Base-by-base conservation (phyloP, 306 rosid species). In the Ammopiptanthus mongolicus region DNA sequence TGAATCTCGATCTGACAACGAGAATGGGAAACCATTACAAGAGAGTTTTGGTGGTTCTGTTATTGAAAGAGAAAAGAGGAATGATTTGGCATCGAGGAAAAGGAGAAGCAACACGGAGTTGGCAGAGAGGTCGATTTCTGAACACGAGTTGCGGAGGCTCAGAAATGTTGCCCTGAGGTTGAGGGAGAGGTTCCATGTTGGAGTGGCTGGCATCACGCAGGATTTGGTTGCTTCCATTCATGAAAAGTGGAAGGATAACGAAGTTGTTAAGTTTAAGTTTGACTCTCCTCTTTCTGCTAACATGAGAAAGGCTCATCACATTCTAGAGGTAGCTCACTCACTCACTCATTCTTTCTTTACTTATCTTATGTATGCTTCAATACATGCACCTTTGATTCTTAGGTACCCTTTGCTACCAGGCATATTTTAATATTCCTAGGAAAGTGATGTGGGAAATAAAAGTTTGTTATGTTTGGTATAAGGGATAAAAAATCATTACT, bases 241-340 rank as follows among this genome's bases (percentile, higher is more conserved):
- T 79, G 80, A 86, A 44, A 94, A 86, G 73, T 91, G 97, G 98
- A 84, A 68, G 78, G 33, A 42, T 44, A 87, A 83, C 75, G 98
- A 94, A 83, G 96, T 91, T 25, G 97, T 90, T 69, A 94, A 94
- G 86, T 82, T 91, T 76, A 91, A 86, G 82, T 94, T 94, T 79
- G 90, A 82, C 64, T 81, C 85, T 63, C 98, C 97, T 61, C 89
- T 88, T 37, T 79, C 90, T 1, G 61, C 81, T 52, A 86, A 94
- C 92, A 91, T 94, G 98, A 89, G 28, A 84, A 84, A 89, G 81
- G 87, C 96, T 52, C 96, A 87, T 68, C 84, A 86, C 48, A 79
- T 81, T 52, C 89, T 94, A 55, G 91, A 91, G 96, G 97, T 94
- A 22, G 60, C 18, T 61, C 19, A 22, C 71, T 10, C 55, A 56